phyloP scores from a whole-genome alignment of 257 asterid genomes.

The Capsicum rhomboideum region DNA sequence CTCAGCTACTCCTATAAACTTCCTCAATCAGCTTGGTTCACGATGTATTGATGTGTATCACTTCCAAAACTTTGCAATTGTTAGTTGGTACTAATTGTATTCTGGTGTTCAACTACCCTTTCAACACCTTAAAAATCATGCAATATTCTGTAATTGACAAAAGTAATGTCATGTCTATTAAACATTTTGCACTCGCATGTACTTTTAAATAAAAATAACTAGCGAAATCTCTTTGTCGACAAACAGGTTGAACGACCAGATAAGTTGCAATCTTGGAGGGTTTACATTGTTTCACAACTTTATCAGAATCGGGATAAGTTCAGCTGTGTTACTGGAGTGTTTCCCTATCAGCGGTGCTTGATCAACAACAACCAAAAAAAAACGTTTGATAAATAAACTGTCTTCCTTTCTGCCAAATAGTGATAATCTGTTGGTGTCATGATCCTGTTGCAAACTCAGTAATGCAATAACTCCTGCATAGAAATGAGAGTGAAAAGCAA shows the following conservation, averaged over 20 bases:
- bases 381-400: neutral
- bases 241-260: neutral
- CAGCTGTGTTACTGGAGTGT: neutral
- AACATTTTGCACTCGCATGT: neutral
- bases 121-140: neutral
- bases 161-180: neutral
- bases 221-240: neutral
- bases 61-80: neutral
- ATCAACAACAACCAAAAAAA: too few species aligned
- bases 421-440: neutral
- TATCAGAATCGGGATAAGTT: neutral
- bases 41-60: neutral
- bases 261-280: neutral
- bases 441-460: neutral
- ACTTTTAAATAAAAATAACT: neutral
- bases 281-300: neutral
- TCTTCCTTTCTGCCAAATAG: neutral
- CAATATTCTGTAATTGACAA: neutral
- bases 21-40: neutral
- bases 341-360: neutral
- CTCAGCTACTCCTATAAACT: neutral
- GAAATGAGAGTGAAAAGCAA: neutral
- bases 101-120: neutral
- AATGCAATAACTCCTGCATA: neutral
- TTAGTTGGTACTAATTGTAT: neutral